phyloP scores from a whole-genome alignment of 129 eudicot genomes.

The Pseudognaphalium luteoalbum region DNA sequence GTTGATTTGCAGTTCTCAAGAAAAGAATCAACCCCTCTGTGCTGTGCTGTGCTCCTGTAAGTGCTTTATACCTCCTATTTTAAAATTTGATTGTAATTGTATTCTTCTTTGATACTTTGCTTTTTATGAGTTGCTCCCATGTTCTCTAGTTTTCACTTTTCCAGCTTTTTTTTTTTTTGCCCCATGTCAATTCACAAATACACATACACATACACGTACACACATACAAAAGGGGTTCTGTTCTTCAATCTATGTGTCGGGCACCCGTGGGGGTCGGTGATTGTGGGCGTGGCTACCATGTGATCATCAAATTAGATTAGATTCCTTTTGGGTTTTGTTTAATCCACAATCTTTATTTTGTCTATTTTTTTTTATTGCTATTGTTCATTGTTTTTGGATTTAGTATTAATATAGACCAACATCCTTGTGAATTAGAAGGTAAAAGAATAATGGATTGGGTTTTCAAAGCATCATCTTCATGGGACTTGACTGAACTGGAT shows the following conservation, averaged over 20 bases:
- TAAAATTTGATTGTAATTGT: neutral
- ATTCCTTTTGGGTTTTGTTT: neutral
- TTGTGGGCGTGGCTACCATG: conserved; percentile 22
- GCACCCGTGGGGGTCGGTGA: conserved; percentile 23
- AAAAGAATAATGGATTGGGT: conserved; percentile 44
- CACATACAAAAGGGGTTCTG: neutral
- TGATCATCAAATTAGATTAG: conserved; percentile 13
- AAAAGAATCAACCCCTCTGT: conserved; percentile 13
- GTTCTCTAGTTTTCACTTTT: conserved; percentile 23
- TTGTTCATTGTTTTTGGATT: neutral
- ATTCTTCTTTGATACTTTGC: neutral
- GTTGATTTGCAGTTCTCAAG: conserved; percentile 1
- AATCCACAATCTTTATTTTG: neutral
- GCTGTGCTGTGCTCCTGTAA: conserved; percentile 3
- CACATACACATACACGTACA: neutral
- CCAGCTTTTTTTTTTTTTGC: neutral
- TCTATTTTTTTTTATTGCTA: neutral
- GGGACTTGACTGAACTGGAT: conserved; percentile 40
- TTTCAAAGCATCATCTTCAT: conserved; percentile 35
- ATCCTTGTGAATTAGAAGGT: neutral
- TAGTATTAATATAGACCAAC: conserved; percentile 1
- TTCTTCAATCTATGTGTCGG: conserved; percentile 10
- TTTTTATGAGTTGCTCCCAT: conserved; percentile 26
- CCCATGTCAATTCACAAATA: neutral
- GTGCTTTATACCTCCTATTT: conserved; percentile 20